Percentiles rank a stretch among this genome's conserved stretches.
These are phyloP conservation scores for Usnea hakonensis DNA, from an alignment of 495 filamentous ascomycete genomes.

Conservation along the genomic window DNA sequence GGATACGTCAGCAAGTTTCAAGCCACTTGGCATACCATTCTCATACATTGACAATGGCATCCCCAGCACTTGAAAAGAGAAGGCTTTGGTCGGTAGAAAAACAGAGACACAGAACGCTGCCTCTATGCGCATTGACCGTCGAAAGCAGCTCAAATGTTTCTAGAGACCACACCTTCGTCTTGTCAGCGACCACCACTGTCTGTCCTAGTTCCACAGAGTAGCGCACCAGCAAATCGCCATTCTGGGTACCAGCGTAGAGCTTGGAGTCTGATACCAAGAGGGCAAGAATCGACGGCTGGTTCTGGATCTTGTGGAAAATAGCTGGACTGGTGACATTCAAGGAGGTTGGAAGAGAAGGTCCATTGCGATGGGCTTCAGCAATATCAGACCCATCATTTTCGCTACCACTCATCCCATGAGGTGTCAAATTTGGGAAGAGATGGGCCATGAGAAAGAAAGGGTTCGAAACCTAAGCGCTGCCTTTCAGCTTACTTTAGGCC, in stretches of 20 bases:
- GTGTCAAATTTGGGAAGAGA: conserved; percentile 1
- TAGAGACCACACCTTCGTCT: conserved; percentile 67
- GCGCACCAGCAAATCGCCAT: conserved; percentile 75
- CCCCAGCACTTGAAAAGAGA: conserved; percentile 88
- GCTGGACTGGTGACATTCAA: conserved; percentile 33
- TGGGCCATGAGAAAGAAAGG: conserved; percentile 13
- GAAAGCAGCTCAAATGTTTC: conserved; percentile 71
- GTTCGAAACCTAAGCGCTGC: neutral
- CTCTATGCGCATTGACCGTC: conserved; percentile 75
- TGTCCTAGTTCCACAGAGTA: neutral
- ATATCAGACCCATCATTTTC: conserved; percentile 8
- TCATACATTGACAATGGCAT: conserved; percentile 86
- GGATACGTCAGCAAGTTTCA: conserved; percentile 18
- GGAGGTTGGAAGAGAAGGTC: neutral
- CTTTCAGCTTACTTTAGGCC: neutral
- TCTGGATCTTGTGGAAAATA: conserved; percentile 60
- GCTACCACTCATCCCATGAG: neutral
- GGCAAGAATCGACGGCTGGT: conserved; percentile 64
- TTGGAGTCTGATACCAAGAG: conserved; percentile 54
- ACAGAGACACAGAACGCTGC: conserved; percentile 79
- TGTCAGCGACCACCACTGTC: conserved; percentile 13
- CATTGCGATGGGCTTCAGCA: neutral
- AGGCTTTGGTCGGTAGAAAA: conserved; percentile 64
- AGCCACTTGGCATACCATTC: neutral
- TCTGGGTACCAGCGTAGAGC: conserved; percentile 85